A percentile compares a stretch with the other conserved stretches of the same genome.
Evolutionary conservation across 371 early-diverging fungal genomes (phyloP).

Genomic region (Mucor plumbeus): DNA sequence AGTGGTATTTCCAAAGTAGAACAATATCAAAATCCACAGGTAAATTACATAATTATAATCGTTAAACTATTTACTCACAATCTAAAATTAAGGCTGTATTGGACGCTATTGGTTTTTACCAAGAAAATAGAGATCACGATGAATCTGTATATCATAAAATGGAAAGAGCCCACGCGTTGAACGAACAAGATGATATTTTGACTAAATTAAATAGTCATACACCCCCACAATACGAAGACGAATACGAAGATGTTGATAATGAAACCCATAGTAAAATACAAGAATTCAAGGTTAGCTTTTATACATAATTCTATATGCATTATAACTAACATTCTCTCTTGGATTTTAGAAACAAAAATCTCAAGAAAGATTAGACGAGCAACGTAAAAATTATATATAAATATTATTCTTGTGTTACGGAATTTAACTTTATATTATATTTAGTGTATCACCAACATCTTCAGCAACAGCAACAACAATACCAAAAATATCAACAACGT

Average conservation of each 20-base stretch:
- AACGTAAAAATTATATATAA: constrained; percentile 3
- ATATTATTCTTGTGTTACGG: constrained; percentile 6
- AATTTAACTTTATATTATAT: constrained; percentile 4
- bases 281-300: neutral
- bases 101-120: constrained; percentile 94
- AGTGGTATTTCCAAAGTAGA: constrained; percentile 96
- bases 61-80: neutral
- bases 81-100: constrained; percentile 74
- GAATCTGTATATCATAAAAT: constrained; percentile 93
- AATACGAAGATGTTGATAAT: neutral
- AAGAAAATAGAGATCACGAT: constrained; percentile 67
- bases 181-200: constrained; percentile 7
- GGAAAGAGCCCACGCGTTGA: constrained; percentile 59
- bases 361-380: constrained; percentile 20
- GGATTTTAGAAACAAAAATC: constrained; percentile 8
- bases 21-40: constrained; percentile 93
- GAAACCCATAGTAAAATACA: neutral
- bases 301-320: too few relatives aligned
- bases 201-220: neutral
- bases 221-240: constrained; percentile 7
- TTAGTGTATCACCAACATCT: constrained; percentile 31
- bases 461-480: constrained; percentile 23
- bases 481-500: constrained; percentile 23
- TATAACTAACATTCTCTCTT: too few relatives aligned
- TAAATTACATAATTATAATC: constrained; percentile 20